These are phyloP conservation scores for Mycena capillaripes DNA, from an alignment of 768 basidiomycete species.

Conservation along the genomic window DNA sequence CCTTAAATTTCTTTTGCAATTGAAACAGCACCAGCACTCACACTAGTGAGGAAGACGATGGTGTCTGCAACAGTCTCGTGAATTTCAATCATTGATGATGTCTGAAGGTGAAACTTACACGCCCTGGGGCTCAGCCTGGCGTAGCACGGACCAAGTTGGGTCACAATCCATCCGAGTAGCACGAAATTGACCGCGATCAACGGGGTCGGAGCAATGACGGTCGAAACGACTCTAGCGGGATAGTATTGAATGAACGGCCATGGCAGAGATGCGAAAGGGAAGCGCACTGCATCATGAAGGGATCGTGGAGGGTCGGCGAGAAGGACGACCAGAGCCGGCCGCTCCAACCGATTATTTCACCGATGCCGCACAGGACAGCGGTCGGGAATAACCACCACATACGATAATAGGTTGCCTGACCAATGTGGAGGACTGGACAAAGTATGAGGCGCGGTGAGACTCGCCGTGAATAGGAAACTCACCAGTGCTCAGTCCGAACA, in stretches of 20 bases:
- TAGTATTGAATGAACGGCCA: conserved; percentile 3
- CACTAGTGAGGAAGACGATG: not conserved
- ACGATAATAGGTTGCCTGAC: conserved; percentile 57
- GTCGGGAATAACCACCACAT: conserved; percentile 70
- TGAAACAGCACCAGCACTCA: not conserved
- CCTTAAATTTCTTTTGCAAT: no score
- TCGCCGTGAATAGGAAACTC: conserved; percentile 15
- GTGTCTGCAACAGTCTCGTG: not conserved
- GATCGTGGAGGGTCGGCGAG: conserved; percentile 36
- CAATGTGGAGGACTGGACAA: conserved; percentile 58
- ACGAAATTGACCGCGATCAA: conserved; percentile 65
- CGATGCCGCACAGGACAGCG: conserved; percentile 56
- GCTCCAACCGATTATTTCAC: conserved; percentile 69
- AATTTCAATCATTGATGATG: not conserved
- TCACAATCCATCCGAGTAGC: conserved; percentile 51
- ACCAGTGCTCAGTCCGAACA: conserved; percentile 58
- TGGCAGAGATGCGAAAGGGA: conserved; percentile 5
- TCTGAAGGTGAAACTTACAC: not conserved
- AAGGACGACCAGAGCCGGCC: conserved; percentile 66
- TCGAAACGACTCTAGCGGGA: conserved; percentile 51
- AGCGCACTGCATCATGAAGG: conserved; percentile 60
- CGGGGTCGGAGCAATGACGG: conserved; percentile 69
- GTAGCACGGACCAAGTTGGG: conserved; percentile 50
- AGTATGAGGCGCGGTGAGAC: not conserved
- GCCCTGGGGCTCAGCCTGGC: conserved; percentile 44